phyloP scores from a whole-genome alignment of 2,329 filamentous ascomycete species.

The Colletotrichum coccodes region DNA sequence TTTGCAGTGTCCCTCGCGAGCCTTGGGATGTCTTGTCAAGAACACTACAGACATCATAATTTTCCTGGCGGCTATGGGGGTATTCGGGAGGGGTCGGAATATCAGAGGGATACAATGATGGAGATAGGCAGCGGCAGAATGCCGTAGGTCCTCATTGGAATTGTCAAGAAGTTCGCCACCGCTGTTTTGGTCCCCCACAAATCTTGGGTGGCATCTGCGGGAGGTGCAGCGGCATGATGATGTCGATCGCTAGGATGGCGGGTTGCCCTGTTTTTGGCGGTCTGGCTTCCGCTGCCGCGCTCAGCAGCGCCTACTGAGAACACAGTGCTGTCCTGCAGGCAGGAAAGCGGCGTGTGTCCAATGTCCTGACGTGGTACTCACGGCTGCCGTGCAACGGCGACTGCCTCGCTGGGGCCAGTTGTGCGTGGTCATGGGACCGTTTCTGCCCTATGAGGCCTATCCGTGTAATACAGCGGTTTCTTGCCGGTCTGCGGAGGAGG shows the following conservation, averaged over 20 bases:
- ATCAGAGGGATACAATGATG: background rate
- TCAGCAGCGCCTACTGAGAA: background rate
- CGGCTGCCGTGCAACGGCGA: conserved; percentile 14
- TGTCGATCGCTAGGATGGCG: conserved; percentile 7
- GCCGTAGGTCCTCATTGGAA: background rate
- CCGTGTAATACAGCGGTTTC: background rate
- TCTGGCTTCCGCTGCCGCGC: background rate
- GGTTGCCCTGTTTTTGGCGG: conserved; percentile 10
- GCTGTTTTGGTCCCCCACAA: conserved; percentile 16
- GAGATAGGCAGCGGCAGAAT: background rate
- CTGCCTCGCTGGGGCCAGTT: conserved; percentile 15
- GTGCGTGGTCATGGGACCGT: conserved; percentile 24
- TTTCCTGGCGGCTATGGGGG: conserved; percentile 1
- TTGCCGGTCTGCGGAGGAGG: background rate
- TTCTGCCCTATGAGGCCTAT: conserved; percentile 14
- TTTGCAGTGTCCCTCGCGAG: background rate
- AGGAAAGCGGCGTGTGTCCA: background rate
- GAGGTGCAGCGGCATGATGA: conserved; percentile 17
- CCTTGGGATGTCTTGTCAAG: background rate
- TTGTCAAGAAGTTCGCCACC: conserved; percentile 19
- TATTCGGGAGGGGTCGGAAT: background rate
- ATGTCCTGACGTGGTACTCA: conserved; percentile 4
- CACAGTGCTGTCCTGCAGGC: background rate
- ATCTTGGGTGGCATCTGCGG: conserved; percentile 6
- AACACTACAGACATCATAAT: background rate